Evolutionary conservation across 805 yeast genomes (phyloP), one percentile per base, ranked within the genome.

Genomic region (Candida argentea): DNA sequence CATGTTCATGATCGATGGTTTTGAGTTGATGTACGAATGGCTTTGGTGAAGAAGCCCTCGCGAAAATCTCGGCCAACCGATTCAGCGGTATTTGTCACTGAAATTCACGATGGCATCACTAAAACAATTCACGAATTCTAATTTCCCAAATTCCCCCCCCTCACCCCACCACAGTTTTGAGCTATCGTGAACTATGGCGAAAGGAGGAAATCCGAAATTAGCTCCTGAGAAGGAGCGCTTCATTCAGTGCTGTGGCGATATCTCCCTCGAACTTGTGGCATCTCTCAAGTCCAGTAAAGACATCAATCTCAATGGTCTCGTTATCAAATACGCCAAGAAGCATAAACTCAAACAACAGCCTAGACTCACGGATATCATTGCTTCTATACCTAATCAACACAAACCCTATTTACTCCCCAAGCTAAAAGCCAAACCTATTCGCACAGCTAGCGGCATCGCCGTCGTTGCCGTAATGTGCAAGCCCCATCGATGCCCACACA

Each of bases 391-490:
- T 6, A 96, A 89, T 49, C 95, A 89, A 49, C 81, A 89, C 56
- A 85, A 84, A 54, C 85, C 85, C 50, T 86, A 86, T 46, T 58
- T 91, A 30, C 65, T 91, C 22, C 98, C 97, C 2, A 87, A 87
- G 56, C 65, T 91, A 25, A 84, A 91, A 57, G 98, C 98, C n/a
- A 91, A 91, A 54, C 98, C 98, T 0, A 97, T 91, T 25, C 71
- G 98, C 55, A 91, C 98, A 0, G 98, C 98, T 0, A 82, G 94
- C 7, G 98, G 98, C 44, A 94, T 91, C 34, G 98, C 98, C 6
- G 98, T 91, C 13, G 97, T 91, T 25, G 98, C 98, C 0, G 97
- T 91, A 18, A 91, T 91, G 97, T 87, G 96, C 62, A 91, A 91
- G 55, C 98, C 98, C 3, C 98, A 91, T 55, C 70, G 98, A 60